A percentile compares a stretch with the other conserved stretches of the same genome.
Conservation (phyloP, 768 basidiomycete genomes). For the Austroboletus eburneus region DNA sequence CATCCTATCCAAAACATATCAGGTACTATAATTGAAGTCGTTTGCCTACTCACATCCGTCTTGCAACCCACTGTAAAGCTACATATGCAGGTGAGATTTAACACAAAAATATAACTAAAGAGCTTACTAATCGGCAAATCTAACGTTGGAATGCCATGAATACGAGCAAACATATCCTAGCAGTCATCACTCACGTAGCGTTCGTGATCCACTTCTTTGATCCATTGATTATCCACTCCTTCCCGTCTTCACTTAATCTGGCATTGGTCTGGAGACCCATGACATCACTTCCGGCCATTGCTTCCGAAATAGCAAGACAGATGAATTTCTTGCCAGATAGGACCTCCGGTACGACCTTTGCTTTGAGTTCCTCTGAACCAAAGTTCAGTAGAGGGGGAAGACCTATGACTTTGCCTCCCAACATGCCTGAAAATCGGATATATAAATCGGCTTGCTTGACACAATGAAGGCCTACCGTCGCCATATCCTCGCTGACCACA, state of each 20-base stretch:
- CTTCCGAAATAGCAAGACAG: slow-evolving; percentile 71
- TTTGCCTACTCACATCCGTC: slow-evolving; percentile 38
- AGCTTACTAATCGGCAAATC: slow-evolving; percentile 38
- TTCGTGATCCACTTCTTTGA: slow-evolving; percentile 77
- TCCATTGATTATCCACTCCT: slow-evolving; percentile 65
- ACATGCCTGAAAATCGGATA: slow-evolving; percentile 28
- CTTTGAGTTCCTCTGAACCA: slow-evolving; percentile 48
- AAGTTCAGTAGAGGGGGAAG: slow-evolving; percentile 73
- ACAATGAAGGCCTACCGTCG: slow-evolving; percentile 41
- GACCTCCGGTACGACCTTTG: slow-evolving; percentile 45
- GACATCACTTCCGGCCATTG: slow-evolving; percentile 72
- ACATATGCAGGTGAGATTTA: slow-evolving; percentile 21
- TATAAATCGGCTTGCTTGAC: neutral
- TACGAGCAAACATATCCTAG: neutral
- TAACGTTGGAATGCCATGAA: slow-evolving; percentile 15
- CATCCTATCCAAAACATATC: slow-evolving; percentile 35
- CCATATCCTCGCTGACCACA: slow-evolving; percentile 59
- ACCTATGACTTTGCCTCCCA: slow-evolving; percentile 63
- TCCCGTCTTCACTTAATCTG: slow-evolving; percentile 60
- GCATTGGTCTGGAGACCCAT: slow-evolving; percentile 59
- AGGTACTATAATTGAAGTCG: slow-evolving; percentile 18
- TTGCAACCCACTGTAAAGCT: slow-evolving; percentile 60
- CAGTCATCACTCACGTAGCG: slow-evolving; percentile 35
- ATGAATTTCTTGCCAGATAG: slow-evolving; percentile 66
- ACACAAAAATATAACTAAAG: neutral